Conservation (phyloP, 1,139 yeast species). For the Meyerozyma elateridarum region DNA sequence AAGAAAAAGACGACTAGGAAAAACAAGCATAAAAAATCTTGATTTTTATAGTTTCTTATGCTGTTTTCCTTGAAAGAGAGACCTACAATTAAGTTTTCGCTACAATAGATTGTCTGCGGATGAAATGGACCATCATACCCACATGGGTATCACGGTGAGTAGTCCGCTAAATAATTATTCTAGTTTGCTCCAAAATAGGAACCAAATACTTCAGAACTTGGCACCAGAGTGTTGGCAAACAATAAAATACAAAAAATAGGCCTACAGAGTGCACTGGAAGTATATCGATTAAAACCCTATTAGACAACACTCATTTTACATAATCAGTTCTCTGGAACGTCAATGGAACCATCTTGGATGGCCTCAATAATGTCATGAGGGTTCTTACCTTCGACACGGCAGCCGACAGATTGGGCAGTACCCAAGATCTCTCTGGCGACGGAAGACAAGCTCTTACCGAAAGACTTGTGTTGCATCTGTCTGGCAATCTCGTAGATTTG, state of each 20-base stretch:
- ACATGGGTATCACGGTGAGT: slow-evolving; percentile 65
- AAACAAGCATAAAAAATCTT: too few species aligned
- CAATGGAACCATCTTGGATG: slow-evolving; percentile 97
- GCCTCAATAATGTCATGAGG: slow-evolving; percentile 98
- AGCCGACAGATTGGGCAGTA: slow-evolving; percentile 98
- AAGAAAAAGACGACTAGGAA: too few species aligned
- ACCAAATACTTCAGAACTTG: slow-evolving; percentile 60
- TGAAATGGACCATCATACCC: slow-evolving; percentile 67
- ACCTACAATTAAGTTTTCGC: not conserved
- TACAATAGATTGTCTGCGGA: slow-evolving; percentile 25
- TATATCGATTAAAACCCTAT: slow-evolving; percentile 31
- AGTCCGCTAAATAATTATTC: slow-evolving; percentile 54
- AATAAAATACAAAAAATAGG: slow-evolving; percentile 9
- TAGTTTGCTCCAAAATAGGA: slow-evolving; percentile 98
- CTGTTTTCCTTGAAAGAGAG: too few species aligned
- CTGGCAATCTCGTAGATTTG: slow-evolving; percentile 97
- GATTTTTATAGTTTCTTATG: too few species aligned
- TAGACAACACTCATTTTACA: slow-evolving; percentile 31
- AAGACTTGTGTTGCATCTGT: slow-evolving; percentile 95
- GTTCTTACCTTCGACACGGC: slow-evolving; percentile 99
- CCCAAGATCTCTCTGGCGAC: slow-evolving; percentile 99
- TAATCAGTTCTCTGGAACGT: slow-evolving; percentile 80
- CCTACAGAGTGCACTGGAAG: slow-evolving; percentile 6
- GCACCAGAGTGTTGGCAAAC: slow-evolving; percentile 98
- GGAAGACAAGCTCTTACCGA: slow-evolving; percentile 96